Conservation (phyloP, 495 filamentous ascomycete species). For the Astrocystis sublimbata region DNA sequence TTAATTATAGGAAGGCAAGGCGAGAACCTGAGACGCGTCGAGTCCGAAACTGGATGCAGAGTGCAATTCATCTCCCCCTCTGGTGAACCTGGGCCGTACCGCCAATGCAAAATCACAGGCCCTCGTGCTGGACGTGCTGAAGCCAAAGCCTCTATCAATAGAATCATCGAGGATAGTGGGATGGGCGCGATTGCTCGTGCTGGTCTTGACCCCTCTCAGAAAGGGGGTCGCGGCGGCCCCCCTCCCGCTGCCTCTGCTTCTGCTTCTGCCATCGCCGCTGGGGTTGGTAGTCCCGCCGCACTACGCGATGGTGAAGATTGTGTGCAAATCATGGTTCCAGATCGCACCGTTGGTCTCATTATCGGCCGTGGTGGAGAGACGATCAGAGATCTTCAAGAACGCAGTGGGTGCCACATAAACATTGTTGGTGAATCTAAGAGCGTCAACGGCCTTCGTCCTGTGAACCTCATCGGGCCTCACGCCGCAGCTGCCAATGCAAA, state of each 20-base stretch:
- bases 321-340: constrained; percentile 86
- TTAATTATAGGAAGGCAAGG: constrained; percentile 82
- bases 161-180: constrained; percentile 80
- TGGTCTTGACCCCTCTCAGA: constrained; percentile 34
- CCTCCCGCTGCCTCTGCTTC: constrained; percentile 28
- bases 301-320: constrained; percentile 71
- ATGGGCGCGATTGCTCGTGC: constrained; percentile 54
- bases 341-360: constrained; percentile 81
- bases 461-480: constrained; percentile 76
- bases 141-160: constrained; percentile 73
- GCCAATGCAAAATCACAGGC: constrained; percentile 77
- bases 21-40: constrained; percentile 77
- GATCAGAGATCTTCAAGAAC: constrained; percentile 85
- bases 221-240: constrained; percentile 22
- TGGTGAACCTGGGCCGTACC: constrained; percentile 62
- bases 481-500: constrained; percentile 68
- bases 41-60: constrained; percentile 69
- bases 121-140: constrained; percentile 62
- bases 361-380: constrained; percentile 85
- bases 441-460: constrained; percentile 76
- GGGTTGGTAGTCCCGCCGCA: constrained; percentile 40
- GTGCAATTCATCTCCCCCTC: constrained; percentile 81
- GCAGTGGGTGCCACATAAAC: constrained; percentile 83
- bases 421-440: constrained; percentile 85
- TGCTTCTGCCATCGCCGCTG: constrained; percentile 35